phyloP scores from a whole-genome alignment of 352 stramenopile genomes.

The Phytophthora sansomeana region DNA sequence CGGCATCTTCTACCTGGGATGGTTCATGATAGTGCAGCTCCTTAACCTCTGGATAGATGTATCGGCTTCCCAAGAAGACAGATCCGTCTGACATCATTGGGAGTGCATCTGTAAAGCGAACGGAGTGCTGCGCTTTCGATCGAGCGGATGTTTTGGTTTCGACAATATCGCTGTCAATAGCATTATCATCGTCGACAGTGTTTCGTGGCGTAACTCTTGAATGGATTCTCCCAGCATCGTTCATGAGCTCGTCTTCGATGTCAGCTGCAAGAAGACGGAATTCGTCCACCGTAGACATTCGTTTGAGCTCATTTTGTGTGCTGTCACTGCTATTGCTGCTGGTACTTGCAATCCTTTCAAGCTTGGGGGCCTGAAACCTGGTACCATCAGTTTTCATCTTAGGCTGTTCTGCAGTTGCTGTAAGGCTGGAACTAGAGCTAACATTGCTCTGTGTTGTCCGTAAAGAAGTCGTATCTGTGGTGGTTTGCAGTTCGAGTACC shows the following conservation, averaged over 20 bases:
- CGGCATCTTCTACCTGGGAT: constrained; percentile 33
- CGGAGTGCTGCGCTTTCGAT: constrained; percentile 13
- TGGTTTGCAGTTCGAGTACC: constrained; percentile 40
- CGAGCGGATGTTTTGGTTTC: neutral
- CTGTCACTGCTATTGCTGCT: constrained; percentile 1
- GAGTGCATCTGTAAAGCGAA: constrained; percentile 38
- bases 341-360: constrained; percentile 14
- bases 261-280: constrained; percentile 32
- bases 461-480: neutral
- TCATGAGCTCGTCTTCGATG: constrained; percentile 32
- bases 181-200: neutral
- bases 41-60: constrained; percentile 51
- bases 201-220: neutral
- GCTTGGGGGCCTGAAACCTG: neutral
- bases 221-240: constrained; percentile 15
- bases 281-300: constrained; percentile 32
- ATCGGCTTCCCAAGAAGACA: constrained; percentile 53
- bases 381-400: neutral
- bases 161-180: neutral
- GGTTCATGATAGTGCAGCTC: constrained; percentile 25
- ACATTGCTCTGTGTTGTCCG: neutral
- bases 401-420: constrained; percentile 6
- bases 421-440: constrained; percentile 14
- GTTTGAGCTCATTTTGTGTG: constrained; percentile 6
- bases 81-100: constrained; percentile 43